These are phyloP conservation scores for Aspergillus sp. DNA, from an alignment of 2,329 filamentous ascomycete species.

Conservation along the genomic window DNA sequence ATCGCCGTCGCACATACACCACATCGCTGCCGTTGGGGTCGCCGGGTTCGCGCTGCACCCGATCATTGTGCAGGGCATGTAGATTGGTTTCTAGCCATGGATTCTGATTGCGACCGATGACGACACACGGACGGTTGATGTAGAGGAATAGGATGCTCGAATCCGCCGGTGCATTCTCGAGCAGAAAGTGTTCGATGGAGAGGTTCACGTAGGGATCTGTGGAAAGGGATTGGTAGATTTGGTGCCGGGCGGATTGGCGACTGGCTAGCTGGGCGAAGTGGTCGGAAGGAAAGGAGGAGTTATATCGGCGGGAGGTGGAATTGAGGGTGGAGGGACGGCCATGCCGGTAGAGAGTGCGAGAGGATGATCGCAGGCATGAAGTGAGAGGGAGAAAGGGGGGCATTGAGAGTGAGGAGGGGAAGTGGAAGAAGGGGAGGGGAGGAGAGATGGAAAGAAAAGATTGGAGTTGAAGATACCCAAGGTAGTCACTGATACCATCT, in stretches of 20 bases:
- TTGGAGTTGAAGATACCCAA: not conserved
- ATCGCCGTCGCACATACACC: slow-evolving; percentile 76
- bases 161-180: slow-evolving; percentile 69
- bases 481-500: no score
- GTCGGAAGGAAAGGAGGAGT: slow-evolving; percentile 30
- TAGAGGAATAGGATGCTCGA: slow-evolving; percentile 85
- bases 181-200: slow-evolving; percentile 86
- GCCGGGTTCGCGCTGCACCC: slow-evolving; percentile 16
- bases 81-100: slow-evolving; percentile 92
- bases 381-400: slow-evolving; percentile 21
- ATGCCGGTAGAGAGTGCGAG: slow-evolving; percentile 12
- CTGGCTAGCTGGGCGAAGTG: slow-evolving; percentile 36
- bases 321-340: slow-evolving; percentile 6
- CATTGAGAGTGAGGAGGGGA: slow-evolving; percentile 23
- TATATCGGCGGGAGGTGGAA: slow-evolving; percentile 19
- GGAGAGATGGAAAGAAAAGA: not conserved
- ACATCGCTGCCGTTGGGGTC: slow-evolving; percentile 37
- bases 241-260: slow-evolving; percentile 42
- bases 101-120: slow-evolving; percentile 96
- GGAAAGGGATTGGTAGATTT: slow-evolving; percentile 71
- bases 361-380: slow-evolving; percentile 19
- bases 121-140: slow-evolving; percentile 79
- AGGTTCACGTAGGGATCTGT: slow-evolving; percentile 84
- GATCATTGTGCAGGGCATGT: slow-evolving; percentile 53
- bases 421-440: not conserved